A percentile compares a stretch with the other conserved stretches of the same genome.
These are phyloP conservation scores for Penicillium decumbens DNA, from an alignment of 2,329 filamentous ascomycete genomes.

Conservation along the genomic window DNA sequence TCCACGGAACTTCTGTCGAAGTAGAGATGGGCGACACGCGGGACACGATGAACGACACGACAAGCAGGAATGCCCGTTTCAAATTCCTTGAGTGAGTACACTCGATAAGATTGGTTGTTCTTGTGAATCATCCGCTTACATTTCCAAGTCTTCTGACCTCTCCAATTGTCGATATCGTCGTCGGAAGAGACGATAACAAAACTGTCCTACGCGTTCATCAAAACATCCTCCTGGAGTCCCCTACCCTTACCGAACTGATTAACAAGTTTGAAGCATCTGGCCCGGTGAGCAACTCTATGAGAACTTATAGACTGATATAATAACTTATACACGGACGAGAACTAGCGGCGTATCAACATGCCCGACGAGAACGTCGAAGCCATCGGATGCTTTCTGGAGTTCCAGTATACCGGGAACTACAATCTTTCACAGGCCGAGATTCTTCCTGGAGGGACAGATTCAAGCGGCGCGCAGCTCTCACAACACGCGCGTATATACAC, in stretches of 20 bases:
- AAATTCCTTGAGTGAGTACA: slow-evolving; percentile 31
- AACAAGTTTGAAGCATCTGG: slow-evolving; percentile 58
- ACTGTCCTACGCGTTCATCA: slow-evolving; percentile 74
- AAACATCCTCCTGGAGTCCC: slow-evolving; percentile 66
- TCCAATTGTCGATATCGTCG: slow-evolving; percentile 63
- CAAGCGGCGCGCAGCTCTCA: slow-evolving; percentile 75
- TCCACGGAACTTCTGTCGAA: slow-evolving; percentile 21
- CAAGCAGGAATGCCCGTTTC: slow-evolving; percentile 20
- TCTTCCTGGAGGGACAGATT: slow-evolving; percentile 60
- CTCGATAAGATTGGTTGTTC: background rate
- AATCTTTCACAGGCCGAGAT: slow-evolving; percentile 62
- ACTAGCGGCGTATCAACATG: slow-evolving; percentile 65
- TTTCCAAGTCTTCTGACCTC: slow-evolving; percentile 56
- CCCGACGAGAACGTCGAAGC: slow-evolving; percentile 64
- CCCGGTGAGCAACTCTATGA: slow-evolving; percentile 47
- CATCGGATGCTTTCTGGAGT: slow-evolving; percentile 75
- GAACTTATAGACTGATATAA: background rate
- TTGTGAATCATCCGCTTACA: slow-evolving; percentile 7
- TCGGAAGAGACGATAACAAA: slow-evolving; percentile 57
- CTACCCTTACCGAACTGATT: slow-evolving; percentile 65
- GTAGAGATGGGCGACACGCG: slow-evolving; percentile 26
- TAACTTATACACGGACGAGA: slow-evolving; percentile 4
- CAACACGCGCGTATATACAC: slow-evolving; percentile 89
- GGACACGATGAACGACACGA: slow-evolving; percentile 10
- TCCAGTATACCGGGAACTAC: slow-evolving; percentile 80